Conservation (phyloP, 2,329 filamentous ascomycete genomes). For the Aspergillus sojae region DNA sequence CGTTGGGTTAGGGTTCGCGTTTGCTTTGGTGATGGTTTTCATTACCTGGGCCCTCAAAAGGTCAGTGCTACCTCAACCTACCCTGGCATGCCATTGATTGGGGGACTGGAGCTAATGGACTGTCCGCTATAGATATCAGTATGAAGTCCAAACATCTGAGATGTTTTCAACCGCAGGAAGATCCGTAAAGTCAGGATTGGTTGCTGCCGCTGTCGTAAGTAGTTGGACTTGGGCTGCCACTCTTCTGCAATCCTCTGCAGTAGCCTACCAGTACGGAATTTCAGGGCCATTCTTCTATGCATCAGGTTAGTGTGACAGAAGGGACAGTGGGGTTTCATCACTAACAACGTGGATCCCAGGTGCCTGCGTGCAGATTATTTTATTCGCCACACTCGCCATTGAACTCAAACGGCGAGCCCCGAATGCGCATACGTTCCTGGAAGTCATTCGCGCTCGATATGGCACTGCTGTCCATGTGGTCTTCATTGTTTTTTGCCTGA, state of each 20-base stretch:
- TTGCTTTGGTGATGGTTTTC: conserved; percentile 74
- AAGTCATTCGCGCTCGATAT: conserved; percentile 81
- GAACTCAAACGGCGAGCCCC: conserved; percentile 84
- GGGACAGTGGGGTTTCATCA: neutral
- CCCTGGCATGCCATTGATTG: neutral
- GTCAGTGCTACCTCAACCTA: conserved; percentile 31
- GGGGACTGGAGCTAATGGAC: conserved; percentile 1
- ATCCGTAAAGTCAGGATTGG: conserved; percentile 85
- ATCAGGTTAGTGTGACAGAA: conserved; percentile 50
- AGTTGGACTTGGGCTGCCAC: conserved; percentile 94
- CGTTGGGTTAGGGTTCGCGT: conserved; percentile 71
- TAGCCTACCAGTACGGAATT: conserved; percentile 77
- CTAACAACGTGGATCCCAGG: conserved; percentile 33
- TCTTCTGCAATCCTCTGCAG: conserved; percentile 74
- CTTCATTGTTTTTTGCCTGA: conserved; percentile 79
- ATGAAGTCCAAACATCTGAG: conserved; percentile 82
- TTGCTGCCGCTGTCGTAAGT: conserved; percentile 86
- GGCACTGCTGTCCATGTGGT: conserved; percentile 72
- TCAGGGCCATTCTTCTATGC: conserved; percentile 70
- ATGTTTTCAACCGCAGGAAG: conserved; percentile 90
- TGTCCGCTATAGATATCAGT: conserved; percentile 56
- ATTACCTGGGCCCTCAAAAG: conserved; percentile 71
- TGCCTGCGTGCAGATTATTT: conserved; percentile 83
- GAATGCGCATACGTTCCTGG: conserved; percentile 82
- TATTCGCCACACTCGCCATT: conserved; percentile 89